A percentile compares a stretch with the other conserved stretches of the same genome.
Evolutionary conservation across 1,284 basidiomycete genomes (phyloP).

Genomic region (Thelephora terrestris): DNA sequence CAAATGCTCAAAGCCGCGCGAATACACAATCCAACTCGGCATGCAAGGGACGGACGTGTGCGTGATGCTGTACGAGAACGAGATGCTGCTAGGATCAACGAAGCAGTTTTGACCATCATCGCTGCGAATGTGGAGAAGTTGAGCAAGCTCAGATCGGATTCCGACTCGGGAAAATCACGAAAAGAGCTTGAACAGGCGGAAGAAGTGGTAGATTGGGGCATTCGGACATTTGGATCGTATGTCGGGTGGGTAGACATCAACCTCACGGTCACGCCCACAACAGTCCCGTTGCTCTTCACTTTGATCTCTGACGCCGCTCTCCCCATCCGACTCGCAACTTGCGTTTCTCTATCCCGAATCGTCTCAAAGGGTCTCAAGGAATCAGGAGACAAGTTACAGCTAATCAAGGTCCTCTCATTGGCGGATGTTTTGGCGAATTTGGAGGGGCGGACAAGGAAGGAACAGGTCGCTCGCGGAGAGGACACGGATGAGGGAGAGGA

Average conservation of each 20-base stretch:
- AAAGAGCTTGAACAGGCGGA: slow-evolving; percentile 51
- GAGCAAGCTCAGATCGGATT: slow-evolving; percentile 41
- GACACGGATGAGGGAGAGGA: slow-evolving; percentile 65
- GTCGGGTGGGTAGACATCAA: slow-evolving; percentile 99
- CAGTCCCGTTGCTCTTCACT: slow-evolving; percentile 79
- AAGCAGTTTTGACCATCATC: slow-evolving; percentile 79
- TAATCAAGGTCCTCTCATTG: slow-evolving; percentile 85
- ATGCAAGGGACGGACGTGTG: slow-evolving; percentile 72
- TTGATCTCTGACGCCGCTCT: slow-evolving; percentile 76
- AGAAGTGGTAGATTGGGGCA: slow-evolving; percentile 82
- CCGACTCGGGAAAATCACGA: slow-evolving; percentile 26
- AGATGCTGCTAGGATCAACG: slow-evolving; percentile 83
- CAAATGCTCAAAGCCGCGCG: slow-evolving; percentile 82
- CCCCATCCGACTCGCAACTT: slow-evolving; percentile 77
- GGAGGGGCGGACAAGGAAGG: slow-evolving; percentile 64
- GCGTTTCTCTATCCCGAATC: slow-evolving; percentile 73
- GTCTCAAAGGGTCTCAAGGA: slow-evolving; percentile 92
- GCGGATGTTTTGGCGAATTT: slow-evolving; percentile 72
- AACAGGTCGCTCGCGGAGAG: slow-evolving; percentile 54
- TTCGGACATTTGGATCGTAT: slow-evolving; percentile 89
- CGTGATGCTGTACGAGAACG: slow-evolving; percentile 85
- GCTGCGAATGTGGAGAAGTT: slow-evolving; percentile 63
- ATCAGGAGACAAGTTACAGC: slow-evolving; percentile 81
- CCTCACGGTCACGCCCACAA: slow-evolving; percentile 86
- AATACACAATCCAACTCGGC: slow-evolving; percentile 55